Base-by-base conservation (phyloP, 2,329 filamentous ascomycete genomes). In the Aspergillus intermedius region DNA sequence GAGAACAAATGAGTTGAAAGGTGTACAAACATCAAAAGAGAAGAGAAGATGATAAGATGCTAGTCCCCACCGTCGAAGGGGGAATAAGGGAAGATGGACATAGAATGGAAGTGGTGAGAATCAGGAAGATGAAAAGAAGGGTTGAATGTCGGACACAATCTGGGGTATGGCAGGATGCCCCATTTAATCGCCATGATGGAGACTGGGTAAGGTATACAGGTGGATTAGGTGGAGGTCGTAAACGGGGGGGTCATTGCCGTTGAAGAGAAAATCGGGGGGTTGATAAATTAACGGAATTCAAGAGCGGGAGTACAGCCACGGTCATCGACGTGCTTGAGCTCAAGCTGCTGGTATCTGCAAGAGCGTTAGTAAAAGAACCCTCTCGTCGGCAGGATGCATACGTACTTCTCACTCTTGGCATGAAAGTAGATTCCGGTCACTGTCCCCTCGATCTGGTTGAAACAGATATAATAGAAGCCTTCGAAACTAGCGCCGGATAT, bases 381-480 rank as follows among this genome's bases (percentile, higher is more conserved):
- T 32, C 3, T 8, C 21, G n/a, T 15, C 3, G n/a, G 6, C 53
- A 8, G 15, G 35, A 32, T 22, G 12, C 44, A 47, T 48, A 80
- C 87, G 73, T 72, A 96, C 88, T 91, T 95, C 74, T 97, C 91
- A 72, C 91, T 97, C 74, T 95, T 95, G 10, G 88, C 87, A 73
- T 98, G 93, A 68, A 95, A 98, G 71, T 98, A 98, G 50, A 97
- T 95, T 15, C 93, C 93, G 63, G 83, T 91, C 37, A 98, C 87
- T 54, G 80, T 84, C 6, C 91, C 93, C 54, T 84, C 81, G 44
- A 89, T 75, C 70, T 97, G 91, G 68, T 97, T 95, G 74, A 97
- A 97, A 73, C 91, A 96, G 57, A 98, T 97, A 64, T 98, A 98
- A 68, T 97, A 98, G 67, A 98, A 98, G 0, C 93, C 93, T 65